A percentile compares a stretch with the other conserved stretches of the same genome.
phyloP scores from a whole-genome alignment of 75 land plant species.

The Ceratopteris richardii region DNA sequence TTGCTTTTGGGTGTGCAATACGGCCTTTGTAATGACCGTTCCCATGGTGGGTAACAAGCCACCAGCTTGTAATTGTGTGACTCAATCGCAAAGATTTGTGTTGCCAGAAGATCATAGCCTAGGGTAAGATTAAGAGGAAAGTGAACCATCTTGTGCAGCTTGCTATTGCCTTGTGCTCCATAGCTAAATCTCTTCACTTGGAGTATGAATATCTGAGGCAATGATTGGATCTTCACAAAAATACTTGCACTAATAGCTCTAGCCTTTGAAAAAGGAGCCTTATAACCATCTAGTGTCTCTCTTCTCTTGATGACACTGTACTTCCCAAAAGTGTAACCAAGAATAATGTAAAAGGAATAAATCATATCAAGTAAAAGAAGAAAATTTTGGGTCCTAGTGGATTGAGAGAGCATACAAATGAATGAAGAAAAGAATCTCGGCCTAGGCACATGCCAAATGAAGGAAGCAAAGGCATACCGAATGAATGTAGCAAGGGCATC shows the following conservation, averaged over 20 bases:
- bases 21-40: slow-evolving; percentile 81
- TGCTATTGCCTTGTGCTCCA: slow-evolving; percentile 71
- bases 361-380: too few species aligned
- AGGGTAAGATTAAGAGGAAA: slow-evolving; percentile 58
- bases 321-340: too few species aligned
- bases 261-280: slow-evolving; percentile 66
- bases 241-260: slow-evolving; percentile 77
- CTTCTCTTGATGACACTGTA: slow-evolving; percentile 71
- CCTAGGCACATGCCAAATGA: too few species aligned
- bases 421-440: slow-evolving; percentile 49
- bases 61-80: slow-evolving; percentile 84
- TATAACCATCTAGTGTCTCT: slow-evolving; percentile 83
- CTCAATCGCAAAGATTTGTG: slow-evolving; percentile 22
- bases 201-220: slow-evolving; percentile 76
- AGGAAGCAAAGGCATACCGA: too few species aligned
- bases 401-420: slow-evolving; percentile 72
- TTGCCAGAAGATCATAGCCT: slow-evolving; percentile 69
- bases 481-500: too few species aligned
- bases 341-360: too few species aligned
- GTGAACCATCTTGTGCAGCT: slow-evolving; percentile 70
- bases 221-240: slow-evolving; percentile 62
- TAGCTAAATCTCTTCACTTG: slow-evolving; percentile 93
- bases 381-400: too few species aligned
- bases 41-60: slow-evolving; percentile 84
- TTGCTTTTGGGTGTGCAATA: slow-evolving; percentile 62